Evolutionary conservation across 352 stramenopile genomes (phyloP).

Genomic region (Hyphochytrium catenoides): DNA sequence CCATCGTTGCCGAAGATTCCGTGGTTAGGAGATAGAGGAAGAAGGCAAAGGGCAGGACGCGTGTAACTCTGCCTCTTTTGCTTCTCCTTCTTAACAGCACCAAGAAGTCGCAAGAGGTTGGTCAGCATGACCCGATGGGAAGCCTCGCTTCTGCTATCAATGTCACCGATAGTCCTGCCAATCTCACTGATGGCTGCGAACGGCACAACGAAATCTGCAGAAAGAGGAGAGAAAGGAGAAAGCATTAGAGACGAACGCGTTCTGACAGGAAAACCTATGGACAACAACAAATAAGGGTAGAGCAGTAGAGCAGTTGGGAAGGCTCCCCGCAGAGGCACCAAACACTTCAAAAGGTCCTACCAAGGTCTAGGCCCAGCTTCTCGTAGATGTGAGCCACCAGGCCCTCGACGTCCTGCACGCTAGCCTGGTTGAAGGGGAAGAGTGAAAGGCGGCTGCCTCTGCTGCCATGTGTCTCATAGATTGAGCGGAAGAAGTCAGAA

Average conservation of each 20-base stretch:
- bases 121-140: constrained; percentile 66
- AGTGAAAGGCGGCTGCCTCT: constrained; percentile 44
- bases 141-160: constrained; percentile 43
- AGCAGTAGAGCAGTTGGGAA: too few species aligned
- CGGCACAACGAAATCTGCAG: constrained; percentile 64
- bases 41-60: constrained; percentile 36
- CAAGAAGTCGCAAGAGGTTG: constrained; percentile 50
- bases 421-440: constrained; percentile 59
- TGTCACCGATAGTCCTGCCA: constrained; percentile 40
- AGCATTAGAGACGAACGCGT: too few species aligned
- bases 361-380: constrained; percentile 40
- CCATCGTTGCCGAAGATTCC: constrained; percentile 57
- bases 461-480: constrained; percentile 58
- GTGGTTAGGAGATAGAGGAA: constrained; percentile 60
- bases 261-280: too few species aligned
- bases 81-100: constrained; percentile 44
- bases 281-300: too few species aligned
- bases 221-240: too few species aligned
- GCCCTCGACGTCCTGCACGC: constrained; percentile 34
- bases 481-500: constrained; percentile 30
- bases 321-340: too few species aligned
- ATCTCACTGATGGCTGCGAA: constrained; percentile 55
- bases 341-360: too few species aligned
- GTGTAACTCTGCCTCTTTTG: constrained; percentile 32
- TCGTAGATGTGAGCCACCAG: constrained; percentile 55